Evolutionary conservation across 257 asterid species (phyloP), one percentile per base, ranked within the genome.

Genomic region (Primulina eburnea): DNA sequence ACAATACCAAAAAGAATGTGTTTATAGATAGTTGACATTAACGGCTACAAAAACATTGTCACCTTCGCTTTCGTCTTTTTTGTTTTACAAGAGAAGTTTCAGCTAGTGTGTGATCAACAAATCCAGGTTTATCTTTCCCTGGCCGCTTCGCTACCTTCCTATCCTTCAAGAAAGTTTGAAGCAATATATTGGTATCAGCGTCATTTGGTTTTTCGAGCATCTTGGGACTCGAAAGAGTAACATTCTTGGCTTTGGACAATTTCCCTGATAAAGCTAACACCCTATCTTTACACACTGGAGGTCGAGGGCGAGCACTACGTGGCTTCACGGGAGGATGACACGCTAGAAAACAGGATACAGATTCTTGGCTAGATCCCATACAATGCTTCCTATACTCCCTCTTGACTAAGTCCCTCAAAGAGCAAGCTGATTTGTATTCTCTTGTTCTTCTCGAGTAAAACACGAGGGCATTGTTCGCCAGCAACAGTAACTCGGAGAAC

Each of bases 401-500:
- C 81, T 82, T 81, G 67, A 87, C 85, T 64, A 83, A 65, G 28
- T 79, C 79, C 73, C 97, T 86, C 10, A 90, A 81, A 53, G 87
- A 62, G 60, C 67, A 35, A 16, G 96, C 99, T 6, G 97, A 80
- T 75, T 93, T 93, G 78, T 87, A 85, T 67, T 93, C 97, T 5
- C 92, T 79, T 0, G 97, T 93, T 69, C 96, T 77, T 78, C 84
- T 87, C 0, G 97, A 90, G 81, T 92, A 92, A 16, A 93, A 93
- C 62, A 89, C 92, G 52, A 89, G 77, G 10, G 97, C 97, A 9
- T 93, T 93, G 75, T 80, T 88, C 2, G 96, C 90, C 26, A 90
- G 87, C 76, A 93, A 40, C 33, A 93, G 92, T 80, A 90, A 61
- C 83, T 90, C 97, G 17, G 90, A 77, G 83, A 90, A 93, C 79